These are phyloP conservation scores for Venturia aucupariae DNA, from an alignment of 2,329 filamentous ascomycete species.

Conservation along the genomic window DNA sequence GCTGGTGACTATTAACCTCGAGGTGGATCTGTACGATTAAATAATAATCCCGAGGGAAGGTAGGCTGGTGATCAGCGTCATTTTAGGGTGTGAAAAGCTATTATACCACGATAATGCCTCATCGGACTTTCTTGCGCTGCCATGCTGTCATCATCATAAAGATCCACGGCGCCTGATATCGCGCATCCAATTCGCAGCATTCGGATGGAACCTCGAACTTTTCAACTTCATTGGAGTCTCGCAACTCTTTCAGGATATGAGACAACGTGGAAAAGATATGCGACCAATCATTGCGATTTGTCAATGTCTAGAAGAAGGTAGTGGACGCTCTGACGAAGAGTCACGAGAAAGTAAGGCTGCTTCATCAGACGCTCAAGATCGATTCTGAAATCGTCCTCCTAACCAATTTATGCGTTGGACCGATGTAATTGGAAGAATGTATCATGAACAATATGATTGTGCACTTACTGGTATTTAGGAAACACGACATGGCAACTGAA, in stretches of 20 bases:
- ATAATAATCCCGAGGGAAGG: too few relatives aligned
- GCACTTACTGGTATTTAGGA: not conserved
- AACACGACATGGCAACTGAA: not conserved
- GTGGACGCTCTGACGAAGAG: not conserved
- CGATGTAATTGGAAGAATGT: not conserved
- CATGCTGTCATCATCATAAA: not conserved
- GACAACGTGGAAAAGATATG: not conserved
- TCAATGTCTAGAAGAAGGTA: not conserved
- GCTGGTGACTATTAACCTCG: too few relatives aligned
- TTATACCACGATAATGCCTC: too few relatives aligned
- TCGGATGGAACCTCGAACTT: too few relatives aligned
- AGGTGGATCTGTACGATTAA: too few relatives aligned
- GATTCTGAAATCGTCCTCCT: not conserved
- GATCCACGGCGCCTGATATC: not conserved
- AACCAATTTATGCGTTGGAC: not conserved
- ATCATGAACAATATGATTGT: not conserved
- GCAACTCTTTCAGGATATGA: not conserved
- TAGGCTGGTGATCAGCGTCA: too few relatives aligned
- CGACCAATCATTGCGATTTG: not conserved
- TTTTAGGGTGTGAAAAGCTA: too few relatives aligned
- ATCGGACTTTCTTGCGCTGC: too few relatives aligned
- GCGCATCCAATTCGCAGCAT: too few relatives aligned
- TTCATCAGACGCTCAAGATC: not conserved
- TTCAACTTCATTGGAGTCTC: not conserved
- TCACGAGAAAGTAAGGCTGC: not conserved